phyloP scores from a whole-genome alignment of 192 early-diverging fungal genomes.

The Mycoemilia scoparia region DNA sequence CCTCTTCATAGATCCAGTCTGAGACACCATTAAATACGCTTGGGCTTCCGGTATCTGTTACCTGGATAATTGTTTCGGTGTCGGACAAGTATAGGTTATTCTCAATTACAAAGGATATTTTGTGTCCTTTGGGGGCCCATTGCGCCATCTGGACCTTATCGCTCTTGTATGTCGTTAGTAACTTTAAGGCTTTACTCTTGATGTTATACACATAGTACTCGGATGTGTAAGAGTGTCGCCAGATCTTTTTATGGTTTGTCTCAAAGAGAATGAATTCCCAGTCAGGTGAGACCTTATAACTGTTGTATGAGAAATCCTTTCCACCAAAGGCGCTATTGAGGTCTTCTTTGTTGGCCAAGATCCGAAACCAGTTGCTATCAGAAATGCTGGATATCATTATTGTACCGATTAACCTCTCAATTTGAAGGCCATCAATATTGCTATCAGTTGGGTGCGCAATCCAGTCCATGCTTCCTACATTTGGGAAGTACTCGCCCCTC shows the following conservation, averaged over 20 bases:
- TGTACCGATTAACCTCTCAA: slow-evolving; percentile 4
- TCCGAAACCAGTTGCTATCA: slow-evolving; percentile 16
- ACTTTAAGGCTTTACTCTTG: slow-evolving; percentile 31
- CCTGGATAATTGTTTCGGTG: slow-evolving; percentile 39
- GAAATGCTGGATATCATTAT: slow-evolving; percentile 13
- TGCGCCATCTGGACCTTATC: slow-evolving; percentile 40
- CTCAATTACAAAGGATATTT: slow-evolving; percentile 65
- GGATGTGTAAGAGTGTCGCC: slow-evolving; percentile 70
- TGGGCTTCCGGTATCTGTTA: slow-evolving; percentile 71
- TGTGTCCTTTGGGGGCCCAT: slow-evolving; percentile 67
- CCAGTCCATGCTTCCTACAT: no score
- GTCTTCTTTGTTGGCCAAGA: slow-evolving; percentile 10
- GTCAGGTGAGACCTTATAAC: slow-evolving; percentile 53
- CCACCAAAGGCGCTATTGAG: slow-evolving; percentile 8
- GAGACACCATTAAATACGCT: slow-evolving; percentile 79
- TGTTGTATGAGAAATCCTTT: slow-evolving; percentile 20
- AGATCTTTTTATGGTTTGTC: slow-evolving; percentile 41
- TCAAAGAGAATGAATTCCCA: slow-evolving; percentile 57
- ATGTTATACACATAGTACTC: slow-evolving; percentile 66
- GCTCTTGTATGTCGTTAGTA: slow-evolving; percentile 30
- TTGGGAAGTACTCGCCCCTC: no score
- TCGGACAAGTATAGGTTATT: slow-evolving; percentile 78
- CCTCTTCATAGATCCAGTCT: slow-evolving; percentile 99
- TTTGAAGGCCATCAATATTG: slow-evolving; percentile 20
- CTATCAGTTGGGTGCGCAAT: slow-evolving; percentile 16